Percentiles rank a stretch among this genome's conserved stretches.
Evolutionary conservation across 129 eudicot genomes (phyloP).

Genomic region (Cynara cardunculus): DNA sequence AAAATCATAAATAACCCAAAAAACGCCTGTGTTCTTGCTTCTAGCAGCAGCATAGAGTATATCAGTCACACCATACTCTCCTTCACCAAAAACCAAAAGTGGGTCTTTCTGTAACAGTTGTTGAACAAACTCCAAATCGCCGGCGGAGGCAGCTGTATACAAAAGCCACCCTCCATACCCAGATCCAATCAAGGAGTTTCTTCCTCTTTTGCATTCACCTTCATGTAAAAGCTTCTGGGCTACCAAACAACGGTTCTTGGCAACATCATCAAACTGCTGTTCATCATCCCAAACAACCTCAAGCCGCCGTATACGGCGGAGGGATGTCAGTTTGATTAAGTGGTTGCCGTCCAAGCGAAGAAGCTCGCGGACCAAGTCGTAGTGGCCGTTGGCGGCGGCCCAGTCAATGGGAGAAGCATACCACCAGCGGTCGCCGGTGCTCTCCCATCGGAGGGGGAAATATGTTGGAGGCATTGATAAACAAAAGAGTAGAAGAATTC

Average conservation of each 20-base stretch:
- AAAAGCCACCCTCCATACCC: constrained; percentile 98
- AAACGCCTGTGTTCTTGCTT: constrained; percentile 72
- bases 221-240: constrained; percentile 61
- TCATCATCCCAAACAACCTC: constrained; percentile 97
- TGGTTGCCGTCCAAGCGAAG: constrained; percentile 86
- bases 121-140: constrained; percentile 63
- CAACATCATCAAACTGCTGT: constrained; percentile 71
- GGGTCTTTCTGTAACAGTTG: constrained; percentile 69
- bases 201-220: constrained; percentile 59
- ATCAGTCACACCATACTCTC: constrained; percentile 94
- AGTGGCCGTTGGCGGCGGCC: constrained; percentile 98
- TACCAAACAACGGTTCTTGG: constrained; percentile 61
- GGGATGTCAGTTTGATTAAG: constrained; percentile 78
- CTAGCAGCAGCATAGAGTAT: constrained; percentile 84
- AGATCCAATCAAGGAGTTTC: constrained; percentile 51
- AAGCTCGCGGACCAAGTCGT: constrained; percentile 87
- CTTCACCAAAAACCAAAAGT: constrained; percentile 88
- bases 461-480: constrained; percentile 59
- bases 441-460: constrained; percentile 93
- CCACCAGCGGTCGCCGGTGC: constrained; percentile 99
- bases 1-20: constrained; percentile 58
- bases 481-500: background rate
- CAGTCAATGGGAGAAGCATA: constrained; percentile 92
- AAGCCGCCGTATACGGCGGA: constrained; percentile 90
- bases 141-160: constrained; percentile 91